These are phyloP conservation scores for Candida labiduridarum DNA, from an alignment of 1,139 yeast genomes.

Conservation along the genomic window DNA sequence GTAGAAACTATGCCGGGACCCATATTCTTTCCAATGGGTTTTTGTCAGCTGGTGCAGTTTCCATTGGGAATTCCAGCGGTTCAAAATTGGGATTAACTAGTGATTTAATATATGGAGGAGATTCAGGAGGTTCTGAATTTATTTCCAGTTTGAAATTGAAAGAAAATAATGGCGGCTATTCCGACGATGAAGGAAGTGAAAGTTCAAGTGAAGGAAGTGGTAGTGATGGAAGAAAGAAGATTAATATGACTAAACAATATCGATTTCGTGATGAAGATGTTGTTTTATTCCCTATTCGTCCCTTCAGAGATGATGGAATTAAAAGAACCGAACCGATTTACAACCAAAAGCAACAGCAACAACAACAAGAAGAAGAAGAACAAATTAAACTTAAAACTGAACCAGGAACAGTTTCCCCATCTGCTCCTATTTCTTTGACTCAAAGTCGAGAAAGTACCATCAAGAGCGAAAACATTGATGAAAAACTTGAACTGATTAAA, in stretches of 20 bases:
- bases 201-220: constrained; percentile 14
- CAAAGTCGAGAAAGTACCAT: constrained; percentile 30
- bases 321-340: constrained; percentile 2
- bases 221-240: constrained; percentile 45
- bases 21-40: constrained; percentile 75
- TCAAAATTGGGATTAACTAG: constrained; percentile 28
- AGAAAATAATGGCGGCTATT: constrained; percentile 24
- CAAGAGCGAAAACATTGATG: constrained; percentile 33
- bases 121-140: constrained; percentile 32
- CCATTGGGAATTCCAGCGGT: constrained; percentile 39
- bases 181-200: constrained; percentile 31
- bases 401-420: not conserved
- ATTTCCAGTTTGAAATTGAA: constrained; percentile 40
- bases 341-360: not conserved
- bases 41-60: constrained; percentile 64
- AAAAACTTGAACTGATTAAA: constrained; percentile 31
- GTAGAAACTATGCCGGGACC: constrained; percentile 59
- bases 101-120: constrained; percentile 28
- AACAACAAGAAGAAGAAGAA: not conserved
- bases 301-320: constrained; percentile 27
- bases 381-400: not conserved
- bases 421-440: constrained; percentile 13
- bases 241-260: constrained; percentile 65
- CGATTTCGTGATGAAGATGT: constrained; percentile 51
- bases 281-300: constrained; percentile 46